phyloP scores from a whole-genome alignment of 2,329 filamentous ascomycete species.

The Fusarium staphyleae region DNA sequence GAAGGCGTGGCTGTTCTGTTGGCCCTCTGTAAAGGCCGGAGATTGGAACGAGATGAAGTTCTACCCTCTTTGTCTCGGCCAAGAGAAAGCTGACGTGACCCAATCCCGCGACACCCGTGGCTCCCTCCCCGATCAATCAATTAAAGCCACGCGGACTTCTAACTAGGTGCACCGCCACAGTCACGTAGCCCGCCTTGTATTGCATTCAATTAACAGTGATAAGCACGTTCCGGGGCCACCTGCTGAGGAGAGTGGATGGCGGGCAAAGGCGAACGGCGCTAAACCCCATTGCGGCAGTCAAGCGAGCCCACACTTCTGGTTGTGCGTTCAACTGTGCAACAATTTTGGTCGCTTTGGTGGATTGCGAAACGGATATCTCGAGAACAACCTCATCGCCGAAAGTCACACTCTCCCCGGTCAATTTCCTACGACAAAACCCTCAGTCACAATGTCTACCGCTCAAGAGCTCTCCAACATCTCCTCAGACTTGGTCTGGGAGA shows the following conservation, averaged over 20 bases:
- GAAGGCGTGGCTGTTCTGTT: slow-evolving; percentile 10
- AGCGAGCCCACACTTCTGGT: slow-evolving; percentile 51
- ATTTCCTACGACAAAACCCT: slow-evolving; percentile 41
- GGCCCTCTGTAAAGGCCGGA: slow-evolving; percentile 20
- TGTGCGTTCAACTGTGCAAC: slow-evolving; percentile 19
- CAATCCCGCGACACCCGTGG: slow-evolving; percentile 15
- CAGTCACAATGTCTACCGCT: slow-evolving; percentile 62
- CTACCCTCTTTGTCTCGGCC: slow-evolving; percentile 27
- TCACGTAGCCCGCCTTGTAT: not conserved
- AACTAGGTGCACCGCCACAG: slow-evolving; percentile 34
- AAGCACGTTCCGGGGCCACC: slow-evolving; percentile 8
- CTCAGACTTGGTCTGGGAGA: slow-evolving; percentile 91
- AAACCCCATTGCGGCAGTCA: slow-evolving; percentile 43
- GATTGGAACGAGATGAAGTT: slow-evolving; percentile 28
- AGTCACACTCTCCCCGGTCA: slow-evolving; percentile 36
- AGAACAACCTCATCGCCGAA: slow-evolving; percentile 46
- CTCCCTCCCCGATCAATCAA: slow-evolving; percentile 30
- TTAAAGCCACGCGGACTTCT: slow-evolving; percentile 24
- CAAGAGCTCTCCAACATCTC: slow-evolving; percentile 75
- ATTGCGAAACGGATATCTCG: slow-evolving; percentile 33
- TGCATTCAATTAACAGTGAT: slow-evolving; percentile 32
- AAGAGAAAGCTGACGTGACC: slow-evolving; percentile 37
- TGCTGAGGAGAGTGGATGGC: not conserved
- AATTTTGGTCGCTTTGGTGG: slow-evolving; percentile 37
- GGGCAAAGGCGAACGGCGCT: slow-evolving; percentile 31